Conservation (phyloP, 1,284 basidiomycete species). For the Meira miltonrushii region DNA sequence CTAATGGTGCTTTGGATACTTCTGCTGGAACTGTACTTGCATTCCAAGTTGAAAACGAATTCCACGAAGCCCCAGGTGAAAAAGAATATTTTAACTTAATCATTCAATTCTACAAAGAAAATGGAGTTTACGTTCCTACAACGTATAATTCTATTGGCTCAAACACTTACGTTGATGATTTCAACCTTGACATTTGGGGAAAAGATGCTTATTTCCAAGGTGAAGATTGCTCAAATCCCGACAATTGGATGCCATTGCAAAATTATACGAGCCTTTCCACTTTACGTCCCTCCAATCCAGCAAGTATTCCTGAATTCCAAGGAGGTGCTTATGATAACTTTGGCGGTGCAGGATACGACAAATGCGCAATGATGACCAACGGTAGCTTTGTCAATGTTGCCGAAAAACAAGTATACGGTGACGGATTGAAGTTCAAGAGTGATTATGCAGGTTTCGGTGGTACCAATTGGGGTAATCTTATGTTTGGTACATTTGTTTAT, state of each 20-base stretch:
- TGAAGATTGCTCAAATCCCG: slow-evolving; percentile 68
- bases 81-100: slow-evolving; percentile 27
- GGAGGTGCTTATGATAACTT: slow-evolving; percentile 48
- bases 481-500: slow-evolving; percentile 15
- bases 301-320: slow-evolving; percentile 62
- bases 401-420: slow-evolving; percentile 21
- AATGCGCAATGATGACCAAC: slow-evolving; percentile 26
- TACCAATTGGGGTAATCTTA: slow-evolving; percentile 61
- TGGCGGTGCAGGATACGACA: slow-evolving; percentile 26
- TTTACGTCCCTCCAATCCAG: slow-evolving; percentile 61
- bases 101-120: slow-evolving; percentile 20
- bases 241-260: slow-evolving; percentile 57
- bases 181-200: slow-evolving; percentile 57
- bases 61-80: slow-evolving; percentile 48
- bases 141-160: slow-evolving; percentile 29
- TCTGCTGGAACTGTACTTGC: slow-evolving; percentile 29
- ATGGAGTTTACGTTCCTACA: slow-evolving; percentile 29
- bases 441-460: slow-evolving; percentile 69
- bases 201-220: slow-evolving; percentile 63
- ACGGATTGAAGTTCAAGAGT: slow-evolving; percentile 48
- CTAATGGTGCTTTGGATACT: slow-evolving; percentile 9
- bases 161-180: not conserved
- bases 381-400: slow-evolving; percentile 26
- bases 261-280: slow-evolving; percentile 26
- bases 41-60: slow-evolving; percentile 42